These are phyloP conservation scores for Halenospora varia DNA, from an alignment of 495 filamentous ascomycete species.

Conservation along the genomic window DNA sequence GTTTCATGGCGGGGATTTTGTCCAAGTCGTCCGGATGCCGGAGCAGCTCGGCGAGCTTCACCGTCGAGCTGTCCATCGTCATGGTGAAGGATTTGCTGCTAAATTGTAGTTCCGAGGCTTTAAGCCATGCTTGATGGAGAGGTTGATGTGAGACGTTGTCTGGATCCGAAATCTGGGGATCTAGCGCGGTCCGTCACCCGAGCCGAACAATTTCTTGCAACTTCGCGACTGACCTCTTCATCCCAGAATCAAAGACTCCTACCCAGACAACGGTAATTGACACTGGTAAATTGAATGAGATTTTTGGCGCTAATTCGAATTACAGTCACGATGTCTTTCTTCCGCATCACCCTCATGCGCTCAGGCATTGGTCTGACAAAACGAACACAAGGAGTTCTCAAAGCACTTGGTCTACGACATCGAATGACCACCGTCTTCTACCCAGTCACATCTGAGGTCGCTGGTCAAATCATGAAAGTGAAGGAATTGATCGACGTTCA, in stretches of 20 bases:
- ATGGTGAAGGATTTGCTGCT: slow-evolving; percentile 7
- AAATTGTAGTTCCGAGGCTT: background rate
- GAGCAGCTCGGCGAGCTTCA: slow-evolving; percentile 71
- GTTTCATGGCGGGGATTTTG: slow-evolving; percentile 84
- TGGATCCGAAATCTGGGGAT: background rate
- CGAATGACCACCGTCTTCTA: slow-evolving; percentile 90
- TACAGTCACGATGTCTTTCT: slow-evolving; percentile 70
- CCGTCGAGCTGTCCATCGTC: slow-evolving; percentile 49
- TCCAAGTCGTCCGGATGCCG: slow-evolving; percentile 83
- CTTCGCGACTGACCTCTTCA: background rate
- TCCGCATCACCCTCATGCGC: slow-evolving; percentile 92
- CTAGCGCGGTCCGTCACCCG: background rate
- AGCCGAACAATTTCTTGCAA: slow-evolving; percentile 7
- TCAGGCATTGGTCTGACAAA: slow-evolving; percentile 88
- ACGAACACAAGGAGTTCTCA: slow-evolving; percentile 76
- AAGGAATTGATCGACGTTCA: slow-evolving; percentile 89
- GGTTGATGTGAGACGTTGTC: slow-evolving; percentile 5
- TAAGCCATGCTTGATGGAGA: slow-evolving; percentile 14
- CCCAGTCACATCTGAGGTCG: slow-evolving; percentile 74
- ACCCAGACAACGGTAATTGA: slow-evolving; percentile 11
- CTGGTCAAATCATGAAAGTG: slow-evolving; percentile 95
- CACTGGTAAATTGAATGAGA: background rate
- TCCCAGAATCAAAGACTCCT: background rate
- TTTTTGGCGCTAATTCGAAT: background rate
- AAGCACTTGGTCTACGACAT: slow-evolving; percentile 83